Evolutionary conservation across 805 yeast species (phyloP), one percentile per base, ranked within the genome.

Genomic region (Starmerella lactis-condensi): DNA sequence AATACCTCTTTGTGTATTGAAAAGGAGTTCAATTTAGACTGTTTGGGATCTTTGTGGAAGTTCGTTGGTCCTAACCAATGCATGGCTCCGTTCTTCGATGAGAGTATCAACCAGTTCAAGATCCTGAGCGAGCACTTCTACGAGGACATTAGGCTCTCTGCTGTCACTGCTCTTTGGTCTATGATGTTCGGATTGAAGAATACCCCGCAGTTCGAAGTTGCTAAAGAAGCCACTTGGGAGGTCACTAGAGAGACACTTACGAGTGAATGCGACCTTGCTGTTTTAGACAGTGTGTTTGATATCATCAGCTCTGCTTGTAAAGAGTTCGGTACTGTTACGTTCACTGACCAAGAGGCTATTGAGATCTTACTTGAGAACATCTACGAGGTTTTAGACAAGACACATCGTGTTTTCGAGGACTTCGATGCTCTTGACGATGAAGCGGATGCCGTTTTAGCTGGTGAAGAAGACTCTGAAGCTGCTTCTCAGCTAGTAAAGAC

Each of bases 1-100:
- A 83, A 82, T 65, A 76, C 93, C 31, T 95, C 93, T 62, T 70
- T 89, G 46, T 79, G 95, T 42, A 75, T 78, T 46, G 98, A 85
- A 60, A 85, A 85, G 58, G 96, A 89, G 52, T 67, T 83, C 51
- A 93, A 93, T 31, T 56, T 66, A 33, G 94, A 92, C 45, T 77
- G 93, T 29, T 76, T 82, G 49, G 72, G 68, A 36, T 71, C 71
- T 32, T 82, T 85, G 57, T 67, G 72, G 47, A 81, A 71, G 48
- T 75, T 81, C 38, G 81, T 78, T 52, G 58, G 52, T 28, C 57
- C 70, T 35, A 65, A 82, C 17, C 36, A 41, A 11, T 16, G 28
- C 26, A 28, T 40, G 26, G 26, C 29, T 23, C 40, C 39, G n/a
- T 44, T 28, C 33, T 20, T 43, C 13, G 36, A 26, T 17, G 31